phyloP scores from a whole-genome alignment of 1,284 basidiomycete species.

The Malassezia japonica region DNA sequence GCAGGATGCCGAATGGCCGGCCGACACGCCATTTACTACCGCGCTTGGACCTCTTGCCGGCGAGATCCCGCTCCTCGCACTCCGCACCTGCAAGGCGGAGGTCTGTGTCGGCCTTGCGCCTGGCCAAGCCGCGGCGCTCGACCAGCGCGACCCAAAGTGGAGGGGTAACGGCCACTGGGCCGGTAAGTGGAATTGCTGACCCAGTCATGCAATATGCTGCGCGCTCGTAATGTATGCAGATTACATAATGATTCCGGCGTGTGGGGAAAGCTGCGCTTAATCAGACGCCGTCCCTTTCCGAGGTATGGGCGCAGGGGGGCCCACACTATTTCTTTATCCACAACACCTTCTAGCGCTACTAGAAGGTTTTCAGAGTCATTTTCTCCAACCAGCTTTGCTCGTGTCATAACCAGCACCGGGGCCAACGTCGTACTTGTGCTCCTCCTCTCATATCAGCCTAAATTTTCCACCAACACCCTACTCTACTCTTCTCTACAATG shows the following conservation, averaged over 20 bases:
- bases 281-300: too few species aligned
- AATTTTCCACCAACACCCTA: conserved; percentile 11
- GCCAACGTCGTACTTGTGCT: conserved; percentile 42
- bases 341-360: not conserved
- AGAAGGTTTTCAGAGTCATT: conserved; percentile 26
- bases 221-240: not conserved
- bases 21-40: conserved; percentile 65
- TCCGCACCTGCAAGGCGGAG: conserved; percentile 92
- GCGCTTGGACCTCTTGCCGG: conserved; percentile 67
- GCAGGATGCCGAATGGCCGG: conserved; percentile 79
- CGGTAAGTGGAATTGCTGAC: conserved; percentile 7
- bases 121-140: conserved; percentile 26
- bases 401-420: conserved; percentile 39
- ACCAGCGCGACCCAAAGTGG: conserved; percentile 33
- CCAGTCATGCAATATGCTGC: conserved; percentile 9
- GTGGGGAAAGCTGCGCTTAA: too few species aligned
- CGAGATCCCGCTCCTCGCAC: conserved; percentile 67
- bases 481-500: conserved; percentile 33
- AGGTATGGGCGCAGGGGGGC: too few species aligned
- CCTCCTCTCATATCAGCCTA: conserved; percentile 35
- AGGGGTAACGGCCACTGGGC: conserved; percentile 39
- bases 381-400: conserved; percentile 47
- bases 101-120: conserved; percentile 38
- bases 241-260: not conserved
- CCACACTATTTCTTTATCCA: not conserved